Percentiles rank a stretch among this genome's conserved stretches.
These are phyloP conservation scores for Wickerhamiella musiphila DNA, from an alignment of 805 yeast genomes.

Conservation along the genomic window DNA sequence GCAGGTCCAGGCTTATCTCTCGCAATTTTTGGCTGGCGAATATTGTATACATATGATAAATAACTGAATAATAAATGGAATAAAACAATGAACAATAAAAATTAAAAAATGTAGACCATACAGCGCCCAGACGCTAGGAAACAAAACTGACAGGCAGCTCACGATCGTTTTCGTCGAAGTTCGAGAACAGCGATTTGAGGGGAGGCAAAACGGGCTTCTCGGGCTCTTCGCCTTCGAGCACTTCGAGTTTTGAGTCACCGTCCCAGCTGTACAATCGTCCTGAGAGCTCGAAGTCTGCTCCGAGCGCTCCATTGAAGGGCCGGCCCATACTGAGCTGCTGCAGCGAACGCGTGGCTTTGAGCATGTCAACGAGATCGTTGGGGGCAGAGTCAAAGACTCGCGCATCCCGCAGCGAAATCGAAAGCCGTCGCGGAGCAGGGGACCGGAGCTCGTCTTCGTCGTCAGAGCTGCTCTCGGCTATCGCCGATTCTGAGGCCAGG, in stretches of 20 bases:
- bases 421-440: conserved; percentile 22
- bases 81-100: no score
- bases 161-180: no score
- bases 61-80: no score
- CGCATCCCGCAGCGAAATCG: conserved; percentile 15
- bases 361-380: conserved; percentile 23
- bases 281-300: conserved; percentile 24
- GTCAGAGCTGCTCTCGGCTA: conserved; percentile 12
- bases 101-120: no score
- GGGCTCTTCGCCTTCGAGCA: background rate
- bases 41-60: no score
- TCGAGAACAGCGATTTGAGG: no score
- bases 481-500: conserved; percentile 8
- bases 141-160: no score
- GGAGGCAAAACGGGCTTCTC: background rate
- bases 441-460: conserved; percentile 8
- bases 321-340: conserved; percentile 23
- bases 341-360: conserved; percentile 26
- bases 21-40: no score
- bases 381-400: conserved; percentile 15
- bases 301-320: conserved; percentile 12
- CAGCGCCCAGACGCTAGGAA: no score
- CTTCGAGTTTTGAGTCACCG: conserved; percentile 19
- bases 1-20: no score
- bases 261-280: conserved; percentile 26